Evolutionary conservation across 139 green algal species (phyloP).

Genomic region (Diplosphaera chodatii): DNA sequence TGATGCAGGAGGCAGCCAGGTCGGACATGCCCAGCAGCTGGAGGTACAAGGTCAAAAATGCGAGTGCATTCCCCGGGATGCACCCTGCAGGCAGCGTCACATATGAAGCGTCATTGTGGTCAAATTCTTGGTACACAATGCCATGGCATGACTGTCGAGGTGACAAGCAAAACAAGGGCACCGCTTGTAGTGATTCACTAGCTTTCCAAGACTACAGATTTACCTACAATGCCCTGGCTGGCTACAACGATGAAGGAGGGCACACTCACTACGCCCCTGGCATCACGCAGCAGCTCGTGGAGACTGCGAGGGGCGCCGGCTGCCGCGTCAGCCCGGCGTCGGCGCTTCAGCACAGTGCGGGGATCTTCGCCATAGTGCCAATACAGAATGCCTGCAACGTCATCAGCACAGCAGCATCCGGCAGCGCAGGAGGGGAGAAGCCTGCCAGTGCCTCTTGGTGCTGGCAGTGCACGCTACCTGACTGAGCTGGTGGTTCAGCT

Average conservation of each 20-base stretch:
- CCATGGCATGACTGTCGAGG: no score
- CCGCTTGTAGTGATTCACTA: no score
- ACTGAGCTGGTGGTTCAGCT: no score
- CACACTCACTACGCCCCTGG: conserved; percentile 16
- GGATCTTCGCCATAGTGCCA: conserved; percentile 25
- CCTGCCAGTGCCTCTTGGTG: no score
- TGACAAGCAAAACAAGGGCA: no score
- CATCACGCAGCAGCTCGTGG: neutral
- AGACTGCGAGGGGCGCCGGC: neutral
- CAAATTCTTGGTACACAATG: no score
- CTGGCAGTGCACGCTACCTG: no score
- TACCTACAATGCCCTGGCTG: conserved; percentile 19
- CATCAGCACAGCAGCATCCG: no score
- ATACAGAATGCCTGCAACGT: conserved; percentile 20
- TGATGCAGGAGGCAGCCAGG: conserved; percentile 1
- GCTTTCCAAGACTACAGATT: no score
- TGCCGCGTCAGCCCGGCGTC: neutral
- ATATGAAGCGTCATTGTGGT: no score
- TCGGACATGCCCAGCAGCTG: conserved; percentile 21
- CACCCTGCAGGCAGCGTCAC: no score
- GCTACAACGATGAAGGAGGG: conserved; percentile 45
- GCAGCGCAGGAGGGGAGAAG: no score
- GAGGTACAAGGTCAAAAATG: conserved; percentile 26
- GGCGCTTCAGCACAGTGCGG: neutral
- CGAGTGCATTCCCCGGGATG: conserved; percentile 22